These are phyloP conservation scores for Ceratocystis smalleyi DNA, from an alignment of 2,329 filamentous ascomycete species.

Conservation along the genomic window DNA sequence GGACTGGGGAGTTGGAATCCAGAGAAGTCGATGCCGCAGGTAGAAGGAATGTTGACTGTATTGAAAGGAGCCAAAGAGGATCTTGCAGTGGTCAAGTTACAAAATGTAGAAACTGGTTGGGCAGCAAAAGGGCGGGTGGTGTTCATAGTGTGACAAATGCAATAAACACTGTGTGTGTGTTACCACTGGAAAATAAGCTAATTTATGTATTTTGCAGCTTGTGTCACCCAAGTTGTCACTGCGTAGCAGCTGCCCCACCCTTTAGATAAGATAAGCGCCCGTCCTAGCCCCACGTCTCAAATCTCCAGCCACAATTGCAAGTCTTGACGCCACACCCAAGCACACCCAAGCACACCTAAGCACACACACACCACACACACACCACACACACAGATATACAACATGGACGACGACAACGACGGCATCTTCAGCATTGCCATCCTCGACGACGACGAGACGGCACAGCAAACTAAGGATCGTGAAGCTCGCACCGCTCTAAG, in stretches of 20 bases:
- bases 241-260: background rate
- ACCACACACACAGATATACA: background rate
- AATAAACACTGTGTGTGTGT: background rate
- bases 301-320: too few species aligned
- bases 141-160: conserved; percentile 15
- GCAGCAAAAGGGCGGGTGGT: conserved; percentile 21
- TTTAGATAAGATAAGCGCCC: conserved; percentile 9
- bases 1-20: conserved; percentile 31
- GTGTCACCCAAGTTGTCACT: background rate
- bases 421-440: conserved; percentile 24
- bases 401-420: conserved; percentile 21
- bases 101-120: conserved; percentile 22
- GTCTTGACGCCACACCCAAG: too few species aligned
- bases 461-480: conserved; percentile 21
- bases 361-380: background rate
- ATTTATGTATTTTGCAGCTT: background rate
- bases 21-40: conserved; percentile 20
- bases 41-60: conserved; percentile 21
- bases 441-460: conserved; percentile 24
- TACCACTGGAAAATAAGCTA: background rate
- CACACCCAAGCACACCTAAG: background rate
- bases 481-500: conserved; percentile 29
- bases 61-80: conserved; percentile 19
- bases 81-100: conserved; percentile 19
- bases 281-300: background rate